Percentiles rank a stretch among this genome's conserved stretches.
phyloP scores from a whole-genome alignment of 2,329 filamentous ascomycete species.

The Bretziella fagacearum region DNA sequence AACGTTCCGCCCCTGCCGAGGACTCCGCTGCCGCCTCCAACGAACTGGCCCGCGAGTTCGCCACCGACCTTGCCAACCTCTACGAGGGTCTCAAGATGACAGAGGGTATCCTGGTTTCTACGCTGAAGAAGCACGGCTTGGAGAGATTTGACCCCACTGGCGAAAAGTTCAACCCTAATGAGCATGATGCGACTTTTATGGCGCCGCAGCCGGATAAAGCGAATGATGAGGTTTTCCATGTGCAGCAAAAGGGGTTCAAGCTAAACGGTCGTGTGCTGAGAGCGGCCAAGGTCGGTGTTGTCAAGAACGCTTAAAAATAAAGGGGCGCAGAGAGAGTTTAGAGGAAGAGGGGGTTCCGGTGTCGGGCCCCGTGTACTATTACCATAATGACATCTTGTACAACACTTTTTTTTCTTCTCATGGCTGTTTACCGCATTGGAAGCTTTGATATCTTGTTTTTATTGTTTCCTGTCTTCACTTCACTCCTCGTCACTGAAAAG shows the following conservation, averaged over 20 bases:
- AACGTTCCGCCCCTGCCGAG: constrained; percentile 21
- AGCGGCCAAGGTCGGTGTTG: constrained; percentile 89
- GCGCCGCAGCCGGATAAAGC: constrained; percentile 74
- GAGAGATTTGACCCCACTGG: constrained; percentile 70
- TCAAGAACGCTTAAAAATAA: constrained; percentile 50
- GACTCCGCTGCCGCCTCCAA: constrained; percentile 29
- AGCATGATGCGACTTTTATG: constrained; percentile 95
- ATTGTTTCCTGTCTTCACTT: background rate
- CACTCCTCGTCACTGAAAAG: background rate
- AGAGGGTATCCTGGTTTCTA: constrained; percentile 69
- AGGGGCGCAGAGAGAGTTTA: background rate
- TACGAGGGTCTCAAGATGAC: constrained; percentile 93
- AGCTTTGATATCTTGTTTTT: background rate
- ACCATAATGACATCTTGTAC: constrained; percentile 10
- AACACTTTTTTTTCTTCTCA: constrained; percentile 1
- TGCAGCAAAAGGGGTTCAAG: constrained; percentile 90
- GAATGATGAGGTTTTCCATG: constrained; percentile 76
- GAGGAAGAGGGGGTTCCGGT: background rate
- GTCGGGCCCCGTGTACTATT: constrained; percentile 13
- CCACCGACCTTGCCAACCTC: constrained; percentile 60
- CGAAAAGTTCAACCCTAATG: constrained; percentile 89
- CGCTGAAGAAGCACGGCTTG: constrained; percentile 84
- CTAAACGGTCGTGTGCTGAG: constrained; percentile 80
- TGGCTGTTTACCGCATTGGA: no score
- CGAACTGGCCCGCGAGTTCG: constrained; percentile 40